Evolutionary conservation across 2,329 filamentous ascomycete genomes (phyloP), one percentile per base, ranked within the genome.

Genomic region (Cladosporium austrohemisphaericum): DNA sequence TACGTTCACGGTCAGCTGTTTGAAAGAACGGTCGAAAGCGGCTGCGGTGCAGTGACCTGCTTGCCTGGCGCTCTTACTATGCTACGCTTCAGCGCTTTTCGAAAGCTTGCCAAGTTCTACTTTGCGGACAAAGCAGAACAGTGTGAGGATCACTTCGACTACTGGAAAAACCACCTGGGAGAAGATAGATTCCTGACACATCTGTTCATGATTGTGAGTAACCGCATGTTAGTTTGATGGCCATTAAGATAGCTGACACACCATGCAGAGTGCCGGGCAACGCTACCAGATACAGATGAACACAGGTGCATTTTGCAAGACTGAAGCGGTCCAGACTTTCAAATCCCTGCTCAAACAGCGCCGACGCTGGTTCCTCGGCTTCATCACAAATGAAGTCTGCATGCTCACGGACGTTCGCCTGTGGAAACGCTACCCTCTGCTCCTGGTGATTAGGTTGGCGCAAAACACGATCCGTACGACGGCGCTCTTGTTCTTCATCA

Each of bases 111-210:
- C 63, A 95, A 94, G 65, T 95, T 95, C 71, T 97, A 98, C 71
- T 98, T 98, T 68, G 90, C 91, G 31, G 92, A 96, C 70, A 95
- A 95, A 68, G 89, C 90, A 4, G 92, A 95, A 68, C 87, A 95
- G 64, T 95, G 90, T 63, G 88, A 95, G 52, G 92, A 97, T 67
- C 76, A 97, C 10, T 98, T 98, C 64, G 92, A 98, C 66, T 97
- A 92, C 65, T 90, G 88, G 50, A 97, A 97, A 71, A 91, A 88
- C 61, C 91, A 97, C 71, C 71, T 97, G 35, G 93, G 93, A 31
- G 93, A 97, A 69, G 93, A 98, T 69, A 80, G 92, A 55, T 97
- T 92, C 91, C 78, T 97, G 50, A 98, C 92, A 1, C 93, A 98
- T 73, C 78, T 98, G 51, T 96, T 98, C 76, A 98, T 98, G 93